Evolutionary conservation across 140 eudicot species (phyloP), one percentile per base, ranked within the genome.

Genomic region (Bidens hawaiensis): DNA sequence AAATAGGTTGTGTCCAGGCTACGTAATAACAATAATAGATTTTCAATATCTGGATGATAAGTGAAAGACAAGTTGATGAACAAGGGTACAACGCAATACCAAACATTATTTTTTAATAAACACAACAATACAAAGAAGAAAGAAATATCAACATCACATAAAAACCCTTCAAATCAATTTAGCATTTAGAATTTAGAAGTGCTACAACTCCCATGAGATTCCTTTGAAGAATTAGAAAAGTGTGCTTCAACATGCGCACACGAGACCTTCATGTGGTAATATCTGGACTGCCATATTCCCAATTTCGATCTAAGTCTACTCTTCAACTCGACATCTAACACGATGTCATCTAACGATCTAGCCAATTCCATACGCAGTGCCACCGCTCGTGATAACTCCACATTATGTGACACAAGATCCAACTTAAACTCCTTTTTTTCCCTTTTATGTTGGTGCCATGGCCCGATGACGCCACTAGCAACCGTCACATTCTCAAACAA

Each of bases 391-490:
- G 56, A 33, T 31, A 93, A 27, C 34, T 43, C 66, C 54, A 72
- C 79, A n/a, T 85, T 54, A 19, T 46, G 73, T 15, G 93, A 78
- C 49, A 15, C 75, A 22, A 89, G 73, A 5, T 73, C 51, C 34
- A 83, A 23, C 28, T 54, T 76, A 57, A 85, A 40, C 23, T 23
- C 62, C 12, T 79, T 80, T 60, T 24, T 74, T 3, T 74, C 76
- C 54, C 71, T 54, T 58, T 66, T 79, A 12, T 69, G 82, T 72
- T 84, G 99, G 70, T 76, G 76, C 59, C 79, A 88, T 2, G 96
- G 77, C 5, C 68, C 69, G 12, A 82, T 64, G n/a, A 55, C 45
- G 18, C 77, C 77, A 17, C 55, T 67, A 0, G 85, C 85, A 63
- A 93, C 26, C 42, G 47, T 65, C 15, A 66, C 78, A 3, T 71